Percentiles rank a stretch among this genome's conserved stretches.
phyloP scores from a whole-genome alignment of 129 eudicot species.

The Solidago caesia region DNA sequence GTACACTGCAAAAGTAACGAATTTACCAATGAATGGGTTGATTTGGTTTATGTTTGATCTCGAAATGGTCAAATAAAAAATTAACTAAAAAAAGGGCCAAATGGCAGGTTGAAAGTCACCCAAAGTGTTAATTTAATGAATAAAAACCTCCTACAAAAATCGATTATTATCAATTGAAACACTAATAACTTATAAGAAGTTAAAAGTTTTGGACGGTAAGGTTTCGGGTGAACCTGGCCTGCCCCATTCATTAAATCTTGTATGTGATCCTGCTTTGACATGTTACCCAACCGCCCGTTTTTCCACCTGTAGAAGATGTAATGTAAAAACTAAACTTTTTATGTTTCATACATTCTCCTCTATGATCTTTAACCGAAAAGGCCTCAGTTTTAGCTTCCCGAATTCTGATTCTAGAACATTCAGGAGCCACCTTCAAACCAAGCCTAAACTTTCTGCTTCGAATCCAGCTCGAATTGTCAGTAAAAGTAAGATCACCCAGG shows the following conservation, averaged over 20 bases:
- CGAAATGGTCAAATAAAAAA: background rate
- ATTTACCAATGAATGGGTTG: background rate
- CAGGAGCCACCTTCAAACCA: background rate
- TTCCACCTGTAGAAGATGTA: background rate
- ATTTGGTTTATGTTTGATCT: background rate
- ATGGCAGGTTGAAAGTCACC: background rate
- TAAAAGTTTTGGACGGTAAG: background rate
- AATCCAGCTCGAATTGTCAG: slow-evolving; percentile 10
- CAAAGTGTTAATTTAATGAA: background rate
- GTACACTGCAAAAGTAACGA: background rate
- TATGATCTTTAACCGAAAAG: slow-evolving; percentile 4
- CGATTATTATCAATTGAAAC: background rate
- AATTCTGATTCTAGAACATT: background rate
- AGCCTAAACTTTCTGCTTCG: slow-evolving; percentile 14
- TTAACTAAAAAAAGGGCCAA: background rate
- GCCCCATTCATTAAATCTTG: background rate
- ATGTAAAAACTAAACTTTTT: background rate
- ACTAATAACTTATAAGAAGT: background rate
- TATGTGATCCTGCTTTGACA: background rate
- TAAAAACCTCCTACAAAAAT: background rate
- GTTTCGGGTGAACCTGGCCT: background rate
- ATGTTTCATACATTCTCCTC: slow-evolving; percentile 9
- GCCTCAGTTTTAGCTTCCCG: slow-evolving; percentile 1
- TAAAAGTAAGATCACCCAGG: slow-evolving; percentile 7
- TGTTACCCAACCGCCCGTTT: background rate